Conservation (phyloP, 2,329 filamentous ascomycete genomes). For the Pseudogymnoascus sp. region DNA sequence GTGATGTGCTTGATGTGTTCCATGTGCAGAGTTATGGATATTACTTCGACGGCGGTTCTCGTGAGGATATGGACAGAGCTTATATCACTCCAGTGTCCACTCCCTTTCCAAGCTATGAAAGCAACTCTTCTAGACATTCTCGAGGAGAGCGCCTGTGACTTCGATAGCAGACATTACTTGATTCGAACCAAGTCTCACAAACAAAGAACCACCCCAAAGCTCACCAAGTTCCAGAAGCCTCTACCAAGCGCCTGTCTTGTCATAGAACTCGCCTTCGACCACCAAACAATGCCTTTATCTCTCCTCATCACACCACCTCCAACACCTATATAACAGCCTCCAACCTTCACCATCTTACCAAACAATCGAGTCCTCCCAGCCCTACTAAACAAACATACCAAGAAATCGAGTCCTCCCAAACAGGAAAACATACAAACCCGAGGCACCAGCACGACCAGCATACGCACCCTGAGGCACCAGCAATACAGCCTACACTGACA, state of each 20-base stretch:
- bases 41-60: neutral
- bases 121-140: neutral
- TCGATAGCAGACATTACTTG: neutral
- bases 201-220: neutral
- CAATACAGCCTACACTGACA: neutral
- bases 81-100: neutral
- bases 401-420: neutral
- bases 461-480: neutral
- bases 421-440: neutral
- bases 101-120: neutral
- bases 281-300: constrained; percentile 4
- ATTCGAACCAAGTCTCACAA: neutral
- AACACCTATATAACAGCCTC: neutral
- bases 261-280: neutral
- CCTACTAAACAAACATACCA: neutral
- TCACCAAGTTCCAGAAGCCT: neutral
- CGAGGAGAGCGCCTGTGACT: neutral
- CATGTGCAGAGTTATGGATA: neutral
- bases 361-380: neutral
- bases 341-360: neutral
- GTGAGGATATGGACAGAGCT: neutral
- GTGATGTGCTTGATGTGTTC: neutral
- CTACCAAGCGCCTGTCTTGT: neutral
- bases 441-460: neutral
- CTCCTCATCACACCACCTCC: neutral